phyloP scores from a whole-genome alignment of 805 yeast species.

The Schwanniomyces sp. region DNA sequence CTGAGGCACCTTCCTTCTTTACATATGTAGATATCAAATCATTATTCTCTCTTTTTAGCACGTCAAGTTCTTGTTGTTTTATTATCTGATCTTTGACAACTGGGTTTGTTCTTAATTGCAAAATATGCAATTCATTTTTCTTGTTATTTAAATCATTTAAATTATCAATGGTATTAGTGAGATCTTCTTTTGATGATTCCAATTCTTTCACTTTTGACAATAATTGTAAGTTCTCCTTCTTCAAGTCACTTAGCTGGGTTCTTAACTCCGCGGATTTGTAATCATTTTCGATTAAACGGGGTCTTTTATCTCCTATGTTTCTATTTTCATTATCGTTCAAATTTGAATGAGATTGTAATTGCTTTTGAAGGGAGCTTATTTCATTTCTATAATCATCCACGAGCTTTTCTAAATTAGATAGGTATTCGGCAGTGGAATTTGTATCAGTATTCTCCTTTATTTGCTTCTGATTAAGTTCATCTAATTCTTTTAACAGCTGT shows the following conservation, averaged over 20 bases:
- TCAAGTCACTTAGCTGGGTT: constrained; percentile 22
- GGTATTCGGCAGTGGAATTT: constrained; percentile 34
- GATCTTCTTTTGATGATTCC: constrained; percentile 30
- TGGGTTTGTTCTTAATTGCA: constrained; percentile 70
- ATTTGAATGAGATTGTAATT: constrained; percentile 1
- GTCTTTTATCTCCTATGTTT: constrained; percentile 25
- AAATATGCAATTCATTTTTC: constrained; percentile 39
- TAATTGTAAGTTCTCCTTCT: constrained; percentile 41
- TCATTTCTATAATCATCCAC: constrained; percentile 58
- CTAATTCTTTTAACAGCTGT: constrained; percentile 53
- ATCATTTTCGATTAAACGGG: constrained; percentile 19
- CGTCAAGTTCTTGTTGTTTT: constrained; percentile 50
- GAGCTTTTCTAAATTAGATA: constrained; percentile 44
- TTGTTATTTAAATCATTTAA: constrained; percentile 17
- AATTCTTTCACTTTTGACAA: constrained; percentile 34
- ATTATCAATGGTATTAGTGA: constrained; percentile 36
- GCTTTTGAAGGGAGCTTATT: constrained; percentile 41
- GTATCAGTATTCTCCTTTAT: constrained; percentile 21
- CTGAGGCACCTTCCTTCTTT: constrained; percentile 13
- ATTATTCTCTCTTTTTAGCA: constrained; percentile 57
- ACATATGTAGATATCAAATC: constrained; percentile 42
- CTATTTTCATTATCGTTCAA: constrained; percentile 6
- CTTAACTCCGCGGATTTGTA: constrained; percentile 6
- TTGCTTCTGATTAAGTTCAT: constrained; percentile 24
- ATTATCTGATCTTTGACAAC: constrained; percentile 59